phyloP scores from a whole-genome alignment of 306 rosid species.

The Quercus berberidifolia region DNA sequence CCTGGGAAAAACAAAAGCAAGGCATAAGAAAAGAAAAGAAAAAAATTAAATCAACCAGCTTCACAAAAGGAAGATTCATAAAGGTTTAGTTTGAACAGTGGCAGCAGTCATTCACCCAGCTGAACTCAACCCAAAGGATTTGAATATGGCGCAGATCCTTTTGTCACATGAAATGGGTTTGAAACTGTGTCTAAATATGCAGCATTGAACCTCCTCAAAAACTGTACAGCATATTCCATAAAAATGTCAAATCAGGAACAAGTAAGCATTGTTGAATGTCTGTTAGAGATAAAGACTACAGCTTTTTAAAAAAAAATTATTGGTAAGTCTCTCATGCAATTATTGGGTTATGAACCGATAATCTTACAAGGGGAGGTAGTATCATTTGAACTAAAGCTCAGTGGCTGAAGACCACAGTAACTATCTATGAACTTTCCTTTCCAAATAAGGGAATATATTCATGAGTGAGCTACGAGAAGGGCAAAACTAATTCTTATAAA shows the following conservation, averaged over 20 bases:
- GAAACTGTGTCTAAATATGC: constrained; percentile 90
- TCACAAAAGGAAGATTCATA: not conserved
- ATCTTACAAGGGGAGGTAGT: too few species aligned
- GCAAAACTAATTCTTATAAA: too few species aligned
- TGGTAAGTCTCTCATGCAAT: too few species aligned
- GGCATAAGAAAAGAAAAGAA: not conserved
- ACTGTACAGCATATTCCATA: constrained; percentile 37
- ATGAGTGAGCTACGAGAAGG: too few species aligned
- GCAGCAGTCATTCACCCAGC: constrained; percentile 39
- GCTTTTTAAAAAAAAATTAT: not conserved
- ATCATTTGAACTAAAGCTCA: too few species aligned
- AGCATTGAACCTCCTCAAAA: constrained; percentile 80
- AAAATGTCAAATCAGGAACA: constrained; percentile 14
- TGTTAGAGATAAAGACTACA: not conserved
- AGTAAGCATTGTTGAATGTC: constrained; percentile 1
- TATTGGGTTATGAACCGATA: too few species aligned
- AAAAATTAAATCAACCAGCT: not conserved
- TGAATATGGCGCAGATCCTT: constrained; percentile 81
- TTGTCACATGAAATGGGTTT: constrained; percentile 88
- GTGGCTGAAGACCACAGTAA: too few species aligned
- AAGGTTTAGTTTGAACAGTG: not conserved
- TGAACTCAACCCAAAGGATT: constrained; percentile 78
- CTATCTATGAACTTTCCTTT: too few species aligned
- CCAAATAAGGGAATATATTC: too few species aligned
- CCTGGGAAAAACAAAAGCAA: not conserved